Evolutionary conservation across 306 rosid species (phyloP), one percentile per base, ranked within the genome.

Genomic region (Styphnolobium japonicum): DNA sequence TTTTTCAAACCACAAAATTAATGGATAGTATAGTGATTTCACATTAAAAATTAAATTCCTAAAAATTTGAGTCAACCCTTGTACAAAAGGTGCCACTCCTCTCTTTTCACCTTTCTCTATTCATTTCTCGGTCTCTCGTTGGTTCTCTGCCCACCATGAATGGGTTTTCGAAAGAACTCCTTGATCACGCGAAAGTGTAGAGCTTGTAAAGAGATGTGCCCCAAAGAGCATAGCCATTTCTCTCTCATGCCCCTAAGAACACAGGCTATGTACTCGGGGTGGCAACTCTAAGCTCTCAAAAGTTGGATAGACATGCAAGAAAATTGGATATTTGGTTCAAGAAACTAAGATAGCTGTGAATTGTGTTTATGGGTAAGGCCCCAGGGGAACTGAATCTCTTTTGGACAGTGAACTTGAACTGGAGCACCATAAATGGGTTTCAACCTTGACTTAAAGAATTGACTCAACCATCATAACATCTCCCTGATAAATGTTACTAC

Each of bases 381-480:
- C 25, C 22, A 0, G 12, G 42, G 43, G 62, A 67, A 12, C 29
- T 57, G 71, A 23, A 74, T 65, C 25, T 22, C 73, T 37, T 48
- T 49, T 16, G 18, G 36, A 51, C 37, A 39, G 36, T 10, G 12
- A 70, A 18, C 57, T 37, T 25, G 25, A 10, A 67, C 7, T 1
- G 57, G 52, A 67, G 55, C 16, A 19, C 9, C 68, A 42, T 39
- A 23, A 22, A 10, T 71, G 63, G 40, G 22, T 45, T 57, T 67
- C 21, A 57, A 78, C 33, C 25, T 43, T 6, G 8, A 12, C 61
- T 62, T 22, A 22, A 33, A 7, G 31, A 23, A 61, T 18, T 75
- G 78, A 53, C 67, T 55, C 10, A 7, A 18, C 49, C 33, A 55
- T 75, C 63, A 66, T 43, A 57, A 22, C 45, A 67, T 82, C 53